Evolutionary conservation across 345 rosid genomes (phyloP), one percentile per base, ranked within the genome.

Genomic region (Moricandia arvensis): DNA sequence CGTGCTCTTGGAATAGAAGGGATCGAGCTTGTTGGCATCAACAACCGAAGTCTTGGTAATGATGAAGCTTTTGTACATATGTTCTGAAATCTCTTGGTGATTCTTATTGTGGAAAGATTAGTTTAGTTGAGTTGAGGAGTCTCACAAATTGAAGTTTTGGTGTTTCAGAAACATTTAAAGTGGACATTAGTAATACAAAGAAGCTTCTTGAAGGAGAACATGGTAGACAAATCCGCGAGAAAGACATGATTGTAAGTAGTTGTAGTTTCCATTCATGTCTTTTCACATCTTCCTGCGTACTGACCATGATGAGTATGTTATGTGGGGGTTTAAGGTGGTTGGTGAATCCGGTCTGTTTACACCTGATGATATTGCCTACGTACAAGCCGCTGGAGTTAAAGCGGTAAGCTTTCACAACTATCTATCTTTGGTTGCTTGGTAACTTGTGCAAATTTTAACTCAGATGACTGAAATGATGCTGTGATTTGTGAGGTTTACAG

Each of bases 1-100:
- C 97, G 98, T 66, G 96, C 85, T 49, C 93, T 95, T 79, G 96
- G 88, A 74, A 89, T 92, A 76, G 90, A 95, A 69, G 99, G 97
- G 21, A 74, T 95, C 63, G 85, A 92, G 78, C 90, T 95, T 0
- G 82, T 92, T 73, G 98, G 98, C 61, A 95, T 95, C 83, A 95
- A 92, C 77, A 95, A 95, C 80, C 90, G 98, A 54, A 86, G 86
- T 79, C 90, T 95, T 55, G 98, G 99, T 92, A 90, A 81, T 77
- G n/a, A n/a, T n/a, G 27, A 18, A 74, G 59, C 72, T 63, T 69
- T 55, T 60, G n/a, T 66, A 4, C 4, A 49, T 70, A 26, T 69
- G 55, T 61, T 69, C 12, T 18, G 7, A 66, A 12, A 17, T 43
- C 53, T 15, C 3, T 58, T 45, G 3, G 26, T 21, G 24, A 21